phyloP scores from a whole-genome alignment of 2,329 filamentous ascomycete species.

The Lecanicillium sp. region DNA sequence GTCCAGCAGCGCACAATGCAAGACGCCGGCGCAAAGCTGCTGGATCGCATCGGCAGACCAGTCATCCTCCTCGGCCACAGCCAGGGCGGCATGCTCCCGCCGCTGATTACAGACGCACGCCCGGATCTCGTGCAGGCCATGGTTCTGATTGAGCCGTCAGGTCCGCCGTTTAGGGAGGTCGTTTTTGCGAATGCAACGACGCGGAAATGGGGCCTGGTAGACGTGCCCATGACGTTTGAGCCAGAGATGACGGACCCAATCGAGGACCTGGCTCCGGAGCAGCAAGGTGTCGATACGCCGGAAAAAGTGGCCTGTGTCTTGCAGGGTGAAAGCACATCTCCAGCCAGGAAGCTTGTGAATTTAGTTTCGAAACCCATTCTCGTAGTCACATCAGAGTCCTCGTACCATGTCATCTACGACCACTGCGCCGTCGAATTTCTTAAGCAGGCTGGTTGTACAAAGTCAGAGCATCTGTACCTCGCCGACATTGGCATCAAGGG shows the following conservation, averaged over 20 bases:
- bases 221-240: slow-evolving; percentile 38
- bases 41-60: slow-evolving; percentile 33
- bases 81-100: slow-evolving; percentile 33
- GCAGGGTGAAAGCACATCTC: slow-evolving; percentile 25
- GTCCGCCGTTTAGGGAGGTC: slow-evolving; percentile 37
- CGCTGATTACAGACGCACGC: slow-evolving; percentile 32
- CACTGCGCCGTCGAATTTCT: slow-evolving; percentile 32
- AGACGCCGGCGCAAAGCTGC: slow-evolving; percentile 29
- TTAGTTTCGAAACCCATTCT: slow-evolving; percentile 27
- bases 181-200: slow-evolving; percentile 25
- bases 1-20: slow-evolving; percentile 28
- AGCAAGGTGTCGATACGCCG: slow-evolving; percentile 8
- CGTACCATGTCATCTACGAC: slow-evolving; percentile 38
- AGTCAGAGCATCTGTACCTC: slow-evolving; percentile 26
- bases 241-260: slow-evolving; percentile 29
- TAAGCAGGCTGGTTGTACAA: slow-evolving; percentile 30
- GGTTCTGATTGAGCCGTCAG: slow-evolving; percentile 36
- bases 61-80: slow-evolving; percentile 35
- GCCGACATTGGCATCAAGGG: slow-evolving; percentile 29
- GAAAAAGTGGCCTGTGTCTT: slow-evolving; percentile 17
- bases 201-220: slow-evolving; percentile 36
- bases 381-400: slow-evolving; percentile 32
- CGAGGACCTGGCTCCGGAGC: slow-evolving; percentile 24
- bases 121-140: slow-evolving; percentile 32
- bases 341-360: slow-evolving; percentile 26